Conservation (phyloP, 1,284 basidiomycete species). For the Bjerkandera adusta region DNA sequence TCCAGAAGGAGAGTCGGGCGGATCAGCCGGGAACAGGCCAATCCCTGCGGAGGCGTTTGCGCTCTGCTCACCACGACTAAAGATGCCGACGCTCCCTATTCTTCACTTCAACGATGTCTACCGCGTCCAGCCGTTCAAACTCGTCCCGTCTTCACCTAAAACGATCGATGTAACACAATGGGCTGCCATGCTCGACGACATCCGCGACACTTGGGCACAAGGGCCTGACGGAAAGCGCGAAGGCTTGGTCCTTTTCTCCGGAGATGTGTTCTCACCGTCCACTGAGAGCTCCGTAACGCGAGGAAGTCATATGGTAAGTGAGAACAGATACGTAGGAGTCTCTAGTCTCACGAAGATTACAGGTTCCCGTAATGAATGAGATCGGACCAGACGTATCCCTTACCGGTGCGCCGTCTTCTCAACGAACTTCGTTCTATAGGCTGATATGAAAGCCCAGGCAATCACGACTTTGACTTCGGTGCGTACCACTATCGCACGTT, state of each 20-base stretch:
- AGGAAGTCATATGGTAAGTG: conserved; percentile 85
- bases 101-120: conserved; percentile 78
- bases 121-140: conserved; percentile 69
- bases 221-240: conserved; percentile 54
- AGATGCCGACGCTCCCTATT: conserved; percentile 33
- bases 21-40: no score
- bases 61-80: not conserved
- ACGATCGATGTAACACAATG: conserved; percentile 81
- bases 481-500: not conserved
- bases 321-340: not conserved
- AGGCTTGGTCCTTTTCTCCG: conserved; percentile 85
- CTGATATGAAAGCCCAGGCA: conserved; percentile 46
- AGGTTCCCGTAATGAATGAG: conserved; percentile 83
- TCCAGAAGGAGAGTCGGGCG: no score
- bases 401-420: conserved; percentile 43
- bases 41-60: no score
- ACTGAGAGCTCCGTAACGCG: conserved; percentile 86
- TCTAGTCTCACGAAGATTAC: no score
- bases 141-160: conserved; percentile 45
- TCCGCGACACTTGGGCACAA: conserved; percentile 51
- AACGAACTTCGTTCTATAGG: not conserved
- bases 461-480: conserved; percentile 85
- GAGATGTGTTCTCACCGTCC: conserved; percentile 85
- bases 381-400: conserved; percentile 67
- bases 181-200: conserved; percentile 55